Percentiles rank a stretch among this genome's conserved stretches.
These are phyloP conservation scores for Calocybe gambosa DNA, from an alignment of 1,284 basidiomycete species.

Conservation along the genomic window DNA sequence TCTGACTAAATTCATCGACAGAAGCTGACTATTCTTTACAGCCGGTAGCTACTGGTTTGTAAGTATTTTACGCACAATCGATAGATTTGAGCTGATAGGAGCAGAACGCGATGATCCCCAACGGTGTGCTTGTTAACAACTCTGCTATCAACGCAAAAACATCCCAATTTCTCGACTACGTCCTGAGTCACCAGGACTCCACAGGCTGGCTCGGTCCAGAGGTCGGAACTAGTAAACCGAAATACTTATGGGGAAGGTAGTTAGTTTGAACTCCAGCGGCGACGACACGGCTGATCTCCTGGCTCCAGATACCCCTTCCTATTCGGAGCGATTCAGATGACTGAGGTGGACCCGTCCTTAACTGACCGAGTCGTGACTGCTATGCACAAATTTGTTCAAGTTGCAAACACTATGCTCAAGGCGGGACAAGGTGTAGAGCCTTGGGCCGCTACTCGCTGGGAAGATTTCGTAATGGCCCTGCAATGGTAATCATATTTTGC, in stretches of 20 bases:
- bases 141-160: slow-evolving; percentile 41
- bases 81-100: background rate
- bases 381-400: slow-evolving; percentile 43
- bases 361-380: slow-evolving; percentile 40
- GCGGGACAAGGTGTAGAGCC: slow-evolving; percentile 44
- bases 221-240: slow-evolving; percentile 45
- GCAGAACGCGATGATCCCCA: slow-evolving; percentile 50
- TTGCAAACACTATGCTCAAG: slow-evolving; percentile 54
- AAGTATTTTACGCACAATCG: slow-evolving; percentile 19
- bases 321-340: slow-evolving; percentile 51
- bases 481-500: slow-evolving; percentile 36
- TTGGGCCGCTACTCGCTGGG: slow-evolving; percentile 52
- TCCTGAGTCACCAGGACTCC: slow-evolving; percentile 46
- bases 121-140: slow-evolving; percentile 41
- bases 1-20: background rate
- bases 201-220: slow-evolving; percentile 56
- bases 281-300: background rate
- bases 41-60: slow-evolving; percentile 60
- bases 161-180: slow-evolving; percentile 46
- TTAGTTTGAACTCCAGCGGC: background rate
- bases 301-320: slow-evolving; percentile 44
- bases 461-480: slow-evolving; percentile 48
- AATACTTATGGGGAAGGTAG: slow-evolving; percentile 50
- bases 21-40: background rate
- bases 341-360: slow-evolving; percentile 40